Evolutionary conservation across 2,329 filamentous ascomycete species (phyloP).

Genomic region (Clarireedia homoeocarpa): DNA sequence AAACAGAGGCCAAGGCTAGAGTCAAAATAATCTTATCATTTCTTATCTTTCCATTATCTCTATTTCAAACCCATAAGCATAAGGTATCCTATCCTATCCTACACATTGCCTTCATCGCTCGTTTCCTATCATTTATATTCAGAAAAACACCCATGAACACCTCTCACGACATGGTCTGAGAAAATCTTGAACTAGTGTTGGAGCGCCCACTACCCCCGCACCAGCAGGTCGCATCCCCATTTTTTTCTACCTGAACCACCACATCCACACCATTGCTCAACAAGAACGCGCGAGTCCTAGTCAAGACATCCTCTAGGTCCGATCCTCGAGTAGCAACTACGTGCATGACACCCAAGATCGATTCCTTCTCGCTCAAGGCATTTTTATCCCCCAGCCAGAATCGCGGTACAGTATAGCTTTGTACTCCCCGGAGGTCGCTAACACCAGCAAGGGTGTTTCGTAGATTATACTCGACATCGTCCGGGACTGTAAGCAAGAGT

Average conservation of each 20-base stretch:
- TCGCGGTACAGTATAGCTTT: conserved; percentile 76
- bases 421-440: conserved; percentile 72
- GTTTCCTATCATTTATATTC: neutral
- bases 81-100: neutral
- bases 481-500: conserved; percentile 76
- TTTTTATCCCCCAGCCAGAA: conserved; percentile 82
- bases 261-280: conserved; percentile 67
- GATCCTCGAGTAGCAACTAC: conserved; percentile 66
- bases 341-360: conserved; percentile 77
- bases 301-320: conserved; percentile 74
- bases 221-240: conserved; percentile 64
- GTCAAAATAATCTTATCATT: too few species aligned
- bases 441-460: conserved; percentile 82
- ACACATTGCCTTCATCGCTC: neutral
- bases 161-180: neutral
- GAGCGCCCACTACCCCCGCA: conserved; percentile 33
- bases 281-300: conserved; percentile 67
- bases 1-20: too few species aligned
- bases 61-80: neutral
- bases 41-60: neutral
- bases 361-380: conserved; percentile 33
- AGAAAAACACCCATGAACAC: neutral
- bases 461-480: conserved; percentile 77
- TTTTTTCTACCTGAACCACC: conserved; percentile 79
- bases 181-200: conserved; percentile 6